Evolutionary conservation across 2,329 filamentous ascomycete genomes (phyloP).

Genomic region (Pyricularia sp.): DNA sequence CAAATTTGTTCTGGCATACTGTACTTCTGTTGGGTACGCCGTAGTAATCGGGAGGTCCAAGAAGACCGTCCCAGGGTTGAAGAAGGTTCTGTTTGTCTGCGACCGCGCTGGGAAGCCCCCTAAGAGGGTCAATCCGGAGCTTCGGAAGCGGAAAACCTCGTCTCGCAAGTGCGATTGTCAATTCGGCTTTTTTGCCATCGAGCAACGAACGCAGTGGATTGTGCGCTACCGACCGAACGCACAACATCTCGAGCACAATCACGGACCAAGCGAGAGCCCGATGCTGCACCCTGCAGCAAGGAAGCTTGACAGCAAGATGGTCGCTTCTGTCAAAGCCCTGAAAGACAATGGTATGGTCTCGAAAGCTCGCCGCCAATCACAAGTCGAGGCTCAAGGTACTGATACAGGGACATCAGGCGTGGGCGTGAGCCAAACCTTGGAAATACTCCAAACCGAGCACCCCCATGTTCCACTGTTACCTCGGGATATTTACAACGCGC

Average conservation of each 20-base stretch:
- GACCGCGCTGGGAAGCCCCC: conserved; percentile 56
- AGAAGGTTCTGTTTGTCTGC: conserved; percentile 60
- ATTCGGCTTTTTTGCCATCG: conserved; percentile 62
- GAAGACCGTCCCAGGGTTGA: conserved; percentile 56
- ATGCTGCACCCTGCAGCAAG: conserved; percentile 57
- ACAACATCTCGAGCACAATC: conserved; percentile 51
- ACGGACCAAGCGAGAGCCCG: conserved; percentile 57
- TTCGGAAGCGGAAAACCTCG: conserved; percentile 55
- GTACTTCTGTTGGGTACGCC: conserved; percentile 57
- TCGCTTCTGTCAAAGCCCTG: conserved; percentile 55
- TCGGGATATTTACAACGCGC: conserved; percentile 58
- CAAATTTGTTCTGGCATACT: conserved; percentile 54
- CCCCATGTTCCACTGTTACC: conserved; percentile 54
- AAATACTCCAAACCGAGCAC: conserved; percentile 55
- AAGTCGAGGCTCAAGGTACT: conserved; percentile 7
- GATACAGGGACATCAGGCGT: conserved; percentile 34
- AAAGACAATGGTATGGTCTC: conserved; percentile 52
- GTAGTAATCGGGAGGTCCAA: conserved; percentile 61
- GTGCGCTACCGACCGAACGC: conserved; percentile 54
- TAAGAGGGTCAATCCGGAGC: conserved; percentile 51
- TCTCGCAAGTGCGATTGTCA: conserved; percentile 61
- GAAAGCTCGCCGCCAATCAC: conserved; percentile 2
- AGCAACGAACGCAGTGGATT: conserved; percentile 58
- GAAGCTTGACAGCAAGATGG: conserved; percentile 59
- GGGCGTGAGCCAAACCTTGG: conserved; percentile 56